Evolutionary conservation across 129 eudicot species (phyloP), one percentile per base, ranked within the genome.

Genomic region (Dittrichia graveolens): DNA sequence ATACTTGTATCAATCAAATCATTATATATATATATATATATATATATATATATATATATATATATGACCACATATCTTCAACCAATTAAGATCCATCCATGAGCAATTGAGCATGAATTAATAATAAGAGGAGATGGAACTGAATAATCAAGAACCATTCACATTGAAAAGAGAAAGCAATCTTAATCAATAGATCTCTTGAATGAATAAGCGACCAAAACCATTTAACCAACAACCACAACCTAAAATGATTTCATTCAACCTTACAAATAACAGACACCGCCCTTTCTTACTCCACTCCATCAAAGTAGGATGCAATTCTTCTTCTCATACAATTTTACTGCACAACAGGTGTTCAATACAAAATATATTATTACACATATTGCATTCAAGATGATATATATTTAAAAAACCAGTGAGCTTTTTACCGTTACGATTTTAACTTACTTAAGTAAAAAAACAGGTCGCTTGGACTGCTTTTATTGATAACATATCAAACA

Each of bases 201-300:
- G 61, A 76, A 56, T 76, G 80, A 76, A 57, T 69, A 77, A 77
- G 64, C 56, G 59, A 41, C 71, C 74, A 61, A 77, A 75, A 69
- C 56, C 76, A n/a, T 54, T 76, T 37, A 45, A 66, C 41, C 2
- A 49, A 62, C 72, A 78, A 61, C 62, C 82, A 63, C 34, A 50
- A 58, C 7, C 82, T 62, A 78, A 71, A 70, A 43, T 42, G 40
- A 52, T 53, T 16, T 8, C 34, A 75, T 65, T 65, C 60, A 70
- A 39, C 14, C 72, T 70, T 78, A 63, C 73, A 62, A 24, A 78
- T 63, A 71, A 71, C 63, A 71, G 62, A 62, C 73, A 69, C 19
- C 31, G 2, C 54, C 61, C 79, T 66, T 73, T 66, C 69, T 46
- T 76, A 59, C 18, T 60, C 73, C 78, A 54, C 13, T 69, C 3